Conservation (phyloP, 208 protist genomes). For the Leishmania gerbilli region DNA sequence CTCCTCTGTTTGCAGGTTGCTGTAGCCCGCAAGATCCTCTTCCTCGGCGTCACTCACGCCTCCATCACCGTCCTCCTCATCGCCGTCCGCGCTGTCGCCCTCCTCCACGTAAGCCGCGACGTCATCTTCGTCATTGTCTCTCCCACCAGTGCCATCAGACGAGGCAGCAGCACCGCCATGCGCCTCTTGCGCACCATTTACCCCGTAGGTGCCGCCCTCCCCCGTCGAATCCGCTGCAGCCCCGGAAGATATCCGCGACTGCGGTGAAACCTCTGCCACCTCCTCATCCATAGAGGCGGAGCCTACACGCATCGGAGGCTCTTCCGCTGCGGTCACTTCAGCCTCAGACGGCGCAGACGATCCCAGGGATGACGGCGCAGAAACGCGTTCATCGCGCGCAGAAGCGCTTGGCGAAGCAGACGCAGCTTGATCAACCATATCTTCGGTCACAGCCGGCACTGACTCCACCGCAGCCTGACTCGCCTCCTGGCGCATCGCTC, state of each 20-base stretch:
- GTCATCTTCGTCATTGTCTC: neutral
- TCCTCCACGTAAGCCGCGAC: neutral
- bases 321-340: neutral
- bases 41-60: neutral
- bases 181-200: neutral
- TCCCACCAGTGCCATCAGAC: neutral
- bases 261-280: neutral
- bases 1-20: conserved; percentile 19
- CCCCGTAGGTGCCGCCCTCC: neutral
- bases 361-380: neutral
- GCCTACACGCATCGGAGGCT: neutral
- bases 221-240: neutral
- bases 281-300: neutral
- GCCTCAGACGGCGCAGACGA: neutral
- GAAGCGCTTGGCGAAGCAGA: neutral
- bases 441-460: neutral
- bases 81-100: neutral
- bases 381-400: neutral
- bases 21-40: conserved; percentile 22
- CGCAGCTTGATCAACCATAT: neutral
- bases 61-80: conserved; percentile 9
- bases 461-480: neutral
- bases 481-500: neutral
- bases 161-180: neutral
- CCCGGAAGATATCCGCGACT: neutral